A percentile compares a stretch with the other conserved stretches of the same genome.
Evolutionary conservation across 2,329 filamentous ascomycete genomes (phyloP).

Genomic region (Alternaria gansuensis): DNA sequence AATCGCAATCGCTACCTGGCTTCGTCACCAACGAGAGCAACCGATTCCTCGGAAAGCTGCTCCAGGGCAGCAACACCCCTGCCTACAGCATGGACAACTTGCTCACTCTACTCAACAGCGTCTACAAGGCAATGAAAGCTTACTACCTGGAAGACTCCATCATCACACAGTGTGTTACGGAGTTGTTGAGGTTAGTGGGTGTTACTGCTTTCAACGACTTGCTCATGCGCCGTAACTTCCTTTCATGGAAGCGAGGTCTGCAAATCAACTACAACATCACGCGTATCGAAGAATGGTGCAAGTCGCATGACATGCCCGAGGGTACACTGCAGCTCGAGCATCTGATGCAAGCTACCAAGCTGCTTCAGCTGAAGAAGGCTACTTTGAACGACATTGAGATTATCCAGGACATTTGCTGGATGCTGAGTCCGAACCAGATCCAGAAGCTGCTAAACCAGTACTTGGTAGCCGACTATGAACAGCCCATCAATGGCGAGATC

Average conservation of each 20-base stretch:
- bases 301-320: constrained; percentile 99
- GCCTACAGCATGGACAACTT: constrained; percentile 99
- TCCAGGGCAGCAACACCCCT: constrained; percentile 87
- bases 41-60: constrained; percentile 94
- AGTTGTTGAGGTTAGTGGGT: constrained; percentile 89
- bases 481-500: constrained; percentile 98
- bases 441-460: constrained; percentile 99
- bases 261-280: constrained; percentile 99
- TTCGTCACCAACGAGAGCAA: constrained; percentile 99
- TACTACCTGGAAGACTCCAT: constrained; percentile 98
- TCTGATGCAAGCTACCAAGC: constrained; percentile 99
- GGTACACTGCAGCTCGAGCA: constrained; percentile 97
- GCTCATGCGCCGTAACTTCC: constrained; percentile 96
- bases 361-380: constrained; percentile 97
- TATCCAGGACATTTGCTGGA: constrained; percentile 99
- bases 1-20: constrained; percentile 95
- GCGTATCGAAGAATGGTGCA: constrained; percentile 99
- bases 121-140: constrained; percentile 98
- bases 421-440: constrained; percentile 98
- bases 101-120: constrained; percentile 92
- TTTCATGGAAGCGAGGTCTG: constrained; percentile 98
- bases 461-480: constrained; percentile 97
- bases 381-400: constrained; percentile 99
- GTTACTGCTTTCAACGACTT: constrained; percentile 99
- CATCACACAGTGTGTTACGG: constrained; percentile 93